phyloP scores from a whole-genome alignment of 139 green algal genomes.

The Zygnema circumcarinatum region DNA sequence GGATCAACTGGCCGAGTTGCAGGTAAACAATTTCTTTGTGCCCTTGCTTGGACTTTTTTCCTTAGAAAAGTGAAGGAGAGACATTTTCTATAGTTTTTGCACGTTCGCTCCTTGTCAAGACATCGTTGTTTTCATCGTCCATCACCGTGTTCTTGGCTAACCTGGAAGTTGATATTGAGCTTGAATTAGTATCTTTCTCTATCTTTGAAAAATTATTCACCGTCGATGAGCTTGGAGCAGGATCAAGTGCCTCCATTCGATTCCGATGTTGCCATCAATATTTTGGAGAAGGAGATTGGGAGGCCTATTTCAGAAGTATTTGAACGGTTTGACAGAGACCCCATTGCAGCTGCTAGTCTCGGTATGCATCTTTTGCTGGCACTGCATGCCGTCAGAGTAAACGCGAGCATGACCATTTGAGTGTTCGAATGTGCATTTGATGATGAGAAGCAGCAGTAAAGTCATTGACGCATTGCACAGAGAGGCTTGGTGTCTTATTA shows the following conservation, averaged over 20 bases:
- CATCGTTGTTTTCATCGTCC: no score
- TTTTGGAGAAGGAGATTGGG: slow-evolving; percentile 85
- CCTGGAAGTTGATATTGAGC: no score
- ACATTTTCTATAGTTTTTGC: no score
- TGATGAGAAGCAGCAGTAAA: no score
- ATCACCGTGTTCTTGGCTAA: no score
- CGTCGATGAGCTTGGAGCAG: no score
- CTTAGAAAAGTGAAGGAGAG: slow-evolving; percentile 5
- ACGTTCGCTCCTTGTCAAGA: no score
- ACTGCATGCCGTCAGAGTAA: background rate
- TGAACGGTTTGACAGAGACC: slow-evolving; percentile 80
- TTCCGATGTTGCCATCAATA: slow-evolving; percentile 75
- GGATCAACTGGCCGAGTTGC: slow-evolving; percentile 93
- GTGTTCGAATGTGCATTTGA: no score
- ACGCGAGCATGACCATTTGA: background rate
- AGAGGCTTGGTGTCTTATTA: no score
- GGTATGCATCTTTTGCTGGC: slow-evolving; percentile 62
- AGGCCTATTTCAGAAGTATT: slow-evolving; percentile 77
- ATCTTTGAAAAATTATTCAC: no score
- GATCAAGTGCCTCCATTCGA: slow-evolving; percentile 96
- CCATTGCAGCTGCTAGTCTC: slow-evolving; percentile 93
- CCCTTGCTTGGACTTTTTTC: slow-evolving; percentile 24
- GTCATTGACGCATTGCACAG: no score
- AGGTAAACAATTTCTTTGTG: slow-evolving; percentile 60
- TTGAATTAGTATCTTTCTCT: no score